A percentile compares a stretch with the other conserved stretches of the same genome.
Evolutionary conservation across 169 alveolate species (phyloP).

Genomic region (Babesia gibsoni): DNA sequence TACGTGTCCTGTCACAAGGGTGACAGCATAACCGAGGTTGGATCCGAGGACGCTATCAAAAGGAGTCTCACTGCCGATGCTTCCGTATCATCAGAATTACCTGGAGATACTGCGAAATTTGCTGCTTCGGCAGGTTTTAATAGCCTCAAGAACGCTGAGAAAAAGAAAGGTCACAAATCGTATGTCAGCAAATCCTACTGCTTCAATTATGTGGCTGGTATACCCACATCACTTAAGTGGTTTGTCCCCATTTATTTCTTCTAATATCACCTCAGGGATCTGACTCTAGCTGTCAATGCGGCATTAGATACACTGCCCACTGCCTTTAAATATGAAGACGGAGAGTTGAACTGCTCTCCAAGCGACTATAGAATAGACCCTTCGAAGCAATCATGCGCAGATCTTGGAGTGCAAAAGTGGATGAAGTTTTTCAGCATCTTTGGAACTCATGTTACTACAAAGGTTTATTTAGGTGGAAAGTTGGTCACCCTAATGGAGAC

Average conservation of each 20-base stretch:
- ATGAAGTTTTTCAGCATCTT: conserved; percentile 44
- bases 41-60: neutral
- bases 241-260: neutral
- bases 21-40: conserved; percentile 50
- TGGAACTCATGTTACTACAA: conserved; percentile 61
- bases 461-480: conserved; percentile 62
- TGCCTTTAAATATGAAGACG: conserved; percentile 1
- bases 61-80: conserved; percentile 58
- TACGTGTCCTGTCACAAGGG: conserved; percentile 57
- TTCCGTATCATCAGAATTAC: conserved; percentile 28
- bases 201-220: conserved; percentile 62
- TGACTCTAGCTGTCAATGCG: conserved; percentile 36
- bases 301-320: conserved; percentile 10
- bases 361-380: conserved; percentile 38
- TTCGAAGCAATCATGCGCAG: conserved; percentile 9
- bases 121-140: conserved; percentile 54
- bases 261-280: conserved; percentile 10
- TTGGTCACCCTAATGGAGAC: conserved; percentile 42
- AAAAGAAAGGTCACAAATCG: neutral
- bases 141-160: conserved; percentile 20
- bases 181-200: conserved; percentile 54
- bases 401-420: conserved; percentile 45
- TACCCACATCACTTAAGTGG: conserved; percentile 50
- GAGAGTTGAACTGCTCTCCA: conserved; percentile 25
- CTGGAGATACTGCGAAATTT: conserved; percentile 48